These are phyloP conservation scores for Ophiostoma sp. DNA, from an alignment of 2,329 filamentous ascomycete genomes.

Conservation along the genomic window DNA sequence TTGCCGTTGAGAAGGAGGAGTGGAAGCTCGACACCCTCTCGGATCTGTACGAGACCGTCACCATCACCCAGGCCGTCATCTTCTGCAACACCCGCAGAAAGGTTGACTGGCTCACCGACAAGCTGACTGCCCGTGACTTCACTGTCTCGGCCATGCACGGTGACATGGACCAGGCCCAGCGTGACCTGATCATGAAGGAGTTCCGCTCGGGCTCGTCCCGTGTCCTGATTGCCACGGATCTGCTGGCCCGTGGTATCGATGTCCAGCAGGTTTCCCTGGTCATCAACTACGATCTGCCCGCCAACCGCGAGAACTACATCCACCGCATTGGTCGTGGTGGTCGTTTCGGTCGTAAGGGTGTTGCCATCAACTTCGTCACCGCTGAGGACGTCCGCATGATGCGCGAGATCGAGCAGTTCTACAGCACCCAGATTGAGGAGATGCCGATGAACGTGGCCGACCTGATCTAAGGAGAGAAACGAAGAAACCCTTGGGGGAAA, in stretches of 20 bases:
- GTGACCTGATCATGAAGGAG: slow-evolving; percentile 99
- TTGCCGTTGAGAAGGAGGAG: slow-evolving; percentile 99
- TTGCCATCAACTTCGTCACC: slow-evolving; percentile 99
- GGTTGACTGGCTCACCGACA: slow-evolving; percentile 99
- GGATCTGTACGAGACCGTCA: slow-evolving; percentile 98
- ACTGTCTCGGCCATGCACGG: slow-evolving; percentile 99
- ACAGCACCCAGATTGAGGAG: slow-evolving; percentile 99
- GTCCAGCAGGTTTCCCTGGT: slow-evolving; percentile 99
- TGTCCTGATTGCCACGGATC: slow-evolving; percentile 97
- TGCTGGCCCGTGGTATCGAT: slow-evolving; percentile 98
- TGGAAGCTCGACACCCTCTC: slow-evolving; percentile 99
- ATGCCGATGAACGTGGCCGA: slow-evolving; percentile 96
- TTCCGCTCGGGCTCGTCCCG: slow-evolving; percentile 98
- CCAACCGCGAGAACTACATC: slow-evolving; percentile 99
- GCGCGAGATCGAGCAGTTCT: slow-evolving; percentile 99
- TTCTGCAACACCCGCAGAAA: slow-evolving; percentile 99
- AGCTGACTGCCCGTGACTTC: slow-evolving; percentile 98
- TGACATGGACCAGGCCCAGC: slow-evolving; percentile 97
- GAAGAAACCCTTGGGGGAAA: neutral
- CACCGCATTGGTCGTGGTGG: slow-evolving; percentile 99
- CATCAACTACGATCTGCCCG: slow-evolving; percentile 99
- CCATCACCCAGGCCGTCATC: slow-evolving; percentile 99
- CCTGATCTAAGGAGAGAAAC: slow-evolving; percentile 60
- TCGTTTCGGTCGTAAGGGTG: slow-evolving; percentile 99
- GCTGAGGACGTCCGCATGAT: slow-evolving; percentile 99